Evolutionary conservation across 164 flowering plant genomes (phyloP).

Genomic region (Tetracentron sinense): DNA sequence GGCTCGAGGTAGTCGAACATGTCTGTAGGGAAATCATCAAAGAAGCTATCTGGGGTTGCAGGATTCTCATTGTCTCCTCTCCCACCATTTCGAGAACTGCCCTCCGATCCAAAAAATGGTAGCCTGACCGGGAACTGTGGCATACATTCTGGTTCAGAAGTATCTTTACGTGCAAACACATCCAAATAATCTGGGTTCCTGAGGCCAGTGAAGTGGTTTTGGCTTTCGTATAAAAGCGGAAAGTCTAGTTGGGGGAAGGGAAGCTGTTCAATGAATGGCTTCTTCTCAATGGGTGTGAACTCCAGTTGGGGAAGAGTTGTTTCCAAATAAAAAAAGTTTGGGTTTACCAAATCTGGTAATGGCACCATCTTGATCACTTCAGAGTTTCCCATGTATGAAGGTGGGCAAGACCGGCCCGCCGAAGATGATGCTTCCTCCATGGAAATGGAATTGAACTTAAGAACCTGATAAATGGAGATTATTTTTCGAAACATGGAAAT

Average conservation of each 20-base stretch:
- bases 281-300: slow-evolving; percentile 4
- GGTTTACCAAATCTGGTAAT: slow-evolving; percentile 22
- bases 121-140: slow-evolving; percentile 12
- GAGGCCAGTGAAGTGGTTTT: slow-evolving; percentile 29
- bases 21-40: slow-evolving; percentile 54
- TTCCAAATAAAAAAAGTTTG: slow-evolving; percentile 12
- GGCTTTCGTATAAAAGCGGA: slow-evolving; percentile 30
- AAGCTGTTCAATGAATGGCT: slow-evolving; percentile 12
- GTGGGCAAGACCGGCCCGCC: slow-evolving; percentile 17
- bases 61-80: slow-evolving; percentile 12
- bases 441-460: slow-evolving; percentile 3
- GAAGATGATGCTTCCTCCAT: slow-evolving; percentile 30
- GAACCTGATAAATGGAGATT: slow-evolving; percentile 1
- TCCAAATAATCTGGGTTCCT: slow-evolving; percentile 38
- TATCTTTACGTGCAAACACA: slow-evolving; percentile 22
- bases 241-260: slow-evolving; percentile 25
- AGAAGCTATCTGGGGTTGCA: slow-evolving; percentile 37
- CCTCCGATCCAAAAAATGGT: slow-evolving; percentile 15
- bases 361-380: slow-evolving; percentile 27
- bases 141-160: slow-evolving; percentile 15
- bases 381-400: slow-evolving; percentile 20
- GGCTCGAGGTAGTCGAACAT: slow-evolving; percentile 22
- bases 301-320: slow-evolving; percentile 13
- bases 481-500: too few species aligned
- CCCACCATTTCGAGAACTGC: slow-evolving; percentile 5